These are phyloP conservation scores for Conticribra weissflogii DNA, from an alignment of 108 stramenopile species.

Conservation along the genomic window DNA sequence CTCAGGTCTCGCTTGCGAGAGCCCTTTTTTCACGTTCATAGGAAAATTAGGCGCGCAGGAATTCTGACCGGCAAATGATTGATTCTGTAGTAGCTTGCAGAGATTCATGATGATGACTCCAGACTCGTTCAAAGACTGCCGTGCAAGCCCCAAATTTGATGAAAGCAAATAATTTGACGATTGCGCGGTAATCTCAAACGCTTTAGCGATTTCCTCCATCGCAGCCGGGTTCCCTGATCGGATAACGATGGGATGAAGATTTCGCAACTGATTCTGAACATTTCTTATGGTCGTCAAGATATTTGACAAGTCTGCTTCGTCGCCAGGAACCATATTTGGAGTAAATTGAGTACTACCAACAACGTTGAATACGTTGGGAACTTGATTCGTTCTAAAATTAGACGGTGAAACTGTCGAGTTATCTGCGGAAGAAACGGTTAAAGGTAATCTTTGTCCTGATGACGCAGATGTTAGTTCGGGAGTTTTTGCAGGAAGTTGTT, in stretches of 20 bases:
- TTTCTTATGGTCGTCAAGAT: constrained; percentile 9
- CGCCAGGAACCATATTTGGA: too few species aligned
- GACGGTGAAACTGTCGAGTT: too few species aligned
- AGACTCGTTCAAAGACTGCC: constrained; percentile 17
- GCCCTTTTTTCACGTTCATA: background rate
- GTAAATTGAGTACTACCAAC: too few species aligned
- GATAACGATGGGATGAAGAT: constrained; percentile 17
- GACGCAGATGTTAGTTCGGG: too few species aligned
- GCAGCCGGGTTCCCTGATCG: constrained; percentile 5
- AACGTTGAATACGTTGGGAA: too few species aligned
- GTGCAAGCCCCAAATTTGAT: constrained; percentile 14
- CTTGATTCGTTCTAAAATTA: too few species aligned
- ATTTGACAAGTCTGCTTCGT: constrained; percentile 10
- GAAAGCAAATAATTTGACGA: constrained; percentile 22
- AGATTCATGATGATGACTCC: constrained; percentile 18
- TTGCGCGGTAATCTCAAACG: constrained; percentile 20
- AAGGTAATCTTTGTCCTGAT: too few species aligned
- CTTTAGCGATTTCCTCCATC: constrained; percentile 15
- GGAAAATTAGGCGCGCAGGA: too few species aligned
- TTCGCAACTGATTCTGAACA: constrained; percentile 13
- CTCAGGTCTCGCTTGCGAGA: background rate
- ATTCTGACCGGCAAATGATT: background rate
- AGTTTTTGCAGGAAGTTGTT: too few species aligned
- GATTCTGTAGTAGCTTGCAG: background rate
- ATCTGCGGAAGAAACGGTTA: too few species aligned